A percentile compares a stretch with the other conserved stretches of the same genome.
Evolutionary conservation across 441 rosid species (phyloP).

Genomic region (Capsella rubella): DNA sequence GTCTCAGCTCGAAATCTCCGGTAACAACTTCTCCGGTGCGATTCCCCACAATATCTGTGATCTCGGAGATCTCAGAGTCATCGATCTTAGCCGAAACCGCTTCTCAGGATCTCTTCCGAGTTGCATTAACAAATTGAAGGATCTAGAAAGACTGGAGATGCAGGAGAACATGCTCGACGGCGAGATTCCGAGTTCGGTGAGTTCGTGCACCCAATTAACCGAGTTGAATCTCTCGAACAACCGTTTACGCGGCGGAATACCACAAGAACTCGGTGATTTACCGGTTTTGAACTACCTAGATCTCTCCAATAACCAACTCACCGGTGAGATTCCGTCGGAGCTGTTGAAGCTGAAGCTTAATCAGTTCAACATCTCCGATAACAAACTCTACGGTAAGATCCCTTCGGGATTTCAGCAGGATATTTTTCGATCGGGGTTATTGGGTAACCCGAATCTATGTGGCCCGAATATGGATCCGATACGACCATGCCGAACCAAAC

Average conservation of each 20-base stretch:
- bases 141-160: conserved; percentile 57
- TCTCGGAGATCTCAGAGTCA: conserved; percentile 36
- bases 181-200: conserved; percentile 55
- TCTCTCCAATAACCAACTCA: conserved; percentile 60
- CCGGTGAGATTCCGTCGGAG: conserved; percentile 63
- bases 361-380: conserved; percentile 67
- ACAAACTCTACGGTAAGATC: conserved; percentile 55
- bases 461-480: conserved; percentile 53
- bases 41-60: conserved; percentile 56
- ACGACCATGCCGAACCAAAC: conserved; percentile 52
- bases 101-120: conserved; percentile 56
- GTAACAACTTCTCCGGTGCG: conserved; percentile 65
- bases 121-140: conserved; percentile 54
- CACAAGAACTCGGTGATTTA: conserved; percentile 57
- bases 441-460: conserved; percentile 74
- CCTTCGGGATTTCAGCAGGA: conserved; percentile 54
- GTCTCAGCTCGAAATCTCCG: conserved; percentile 44
- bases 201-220: conserved; percentile 51
- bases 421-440: conserved; percentile 47
- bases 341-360: conserved; percentile 56
- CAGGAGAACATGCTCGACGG: conserved; percentile 64
- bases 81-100: conserved; percentile 54
- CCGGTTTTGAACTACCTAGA: conserved; percentile 63
- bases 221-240: conserved; percentile 64
- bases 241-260: conserved; percentile 62